phyloP scores from a whole-genome alignment of 2,329 filamentous ascomycete genomes.

The Penicillium concentricum region DNA sequence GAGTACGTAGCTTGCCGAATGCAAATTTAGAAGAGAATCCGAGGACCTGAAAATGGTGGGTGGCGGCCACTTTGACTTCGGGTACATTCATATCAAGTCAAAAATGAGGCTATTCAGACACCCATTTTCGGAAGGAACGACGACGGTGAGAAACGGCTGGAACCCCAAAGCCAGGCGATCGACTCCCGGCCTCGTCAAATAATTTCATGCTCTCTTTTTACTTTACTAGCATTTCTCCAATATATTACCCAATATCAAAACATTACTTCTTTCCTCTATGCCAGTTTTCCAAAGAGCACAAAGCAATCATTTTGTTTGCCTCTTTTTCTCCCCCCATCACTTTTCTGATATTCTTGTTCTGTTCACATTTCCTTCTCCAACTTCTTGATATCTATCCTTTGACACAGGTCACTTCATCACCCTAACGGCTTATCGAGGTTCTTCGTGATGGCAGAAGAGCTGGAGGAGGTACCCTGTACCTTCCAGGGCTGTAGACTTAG shows the following conservation, averaged over 20 bases:
- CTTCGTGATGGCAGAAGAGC: not conserved
- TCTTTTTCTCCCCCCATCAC: not conserved
- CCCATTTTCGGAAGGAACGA: not conserved
- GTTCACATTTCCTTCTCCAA: not conserved
- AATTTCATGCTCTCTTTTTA: not conserved
- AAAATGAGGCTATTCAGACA: not conserved
- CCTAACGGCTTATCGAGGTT: not conserved
- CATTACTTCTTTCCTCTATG: not conserved
- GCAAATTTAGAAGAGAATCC: not conserved
- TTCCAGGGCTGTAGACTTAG: constrained; percentile 46
- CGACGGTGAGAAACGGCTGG: not conserved
- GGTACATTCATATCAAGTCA: not conserved
- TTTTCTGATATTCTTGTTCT: not conserved
- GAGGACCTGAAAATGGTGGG: not conserved
- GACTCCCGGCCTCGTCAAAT: not conserved
- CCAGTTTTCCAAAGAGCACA: not conserved
- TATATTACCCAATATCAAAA: not conserved
- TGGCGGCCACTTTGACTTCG: not conserved
- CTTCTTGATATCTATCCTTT: not conserved
- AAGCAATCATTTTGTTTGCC: not conserved
- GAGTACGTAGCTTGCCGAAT: fast-evolving
- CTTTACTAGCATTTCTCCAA: not conserved
- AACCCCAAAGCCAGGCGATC: not conserved
- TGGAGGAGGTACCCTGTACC: constrained; percentile 42
- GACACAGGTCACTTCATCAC: not conserved